phyloP scores from a whole-genome alignment of 176 grass and related monocot species.

The Chrysopogon serrulatus region DNA sequence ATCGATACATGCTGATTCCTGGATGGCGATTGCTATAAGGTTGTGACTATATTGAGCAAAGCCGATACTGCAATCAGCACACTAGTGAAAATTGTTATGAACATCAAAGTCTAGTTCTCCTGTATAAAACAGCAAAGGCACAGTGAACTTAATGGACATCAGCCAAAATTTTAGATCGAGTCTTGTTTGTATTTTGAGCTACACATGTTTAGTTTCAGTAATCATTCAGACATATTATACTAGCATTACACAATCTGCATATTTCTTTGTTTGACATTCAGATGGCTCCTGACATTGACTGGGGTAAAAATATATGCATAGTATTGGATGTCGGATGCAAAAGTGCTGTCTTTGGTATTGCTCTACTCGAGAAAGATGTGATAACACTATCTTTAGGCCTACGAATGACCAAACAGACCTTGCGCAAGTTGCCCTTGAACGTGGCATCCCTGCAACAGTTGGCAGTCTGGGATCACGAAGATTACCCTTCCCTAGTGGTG shows the following conservation, averaged over 20 bases:
- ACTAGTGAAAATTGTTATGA: background rate
- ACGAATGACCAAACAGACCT: conserved; percentile 75
- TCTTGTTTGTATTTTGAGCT: background rate
- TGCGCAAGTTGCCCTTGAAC: conserved; percentile 82
- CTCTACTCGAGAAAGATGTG: conserved; percentile 69
- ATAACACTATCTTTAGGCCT: conserved; percentile 70
- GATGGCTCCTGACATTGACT: conserved; percentile 97
- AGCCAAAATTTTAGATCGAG: background rate
- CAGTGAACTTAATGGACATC: too few relatives aligned
- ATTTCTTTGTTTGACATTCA: conserved; percentile 44
- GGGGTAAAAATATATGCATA: conserved; percentile 91
- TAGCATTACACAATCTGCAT: conserved; percentile 12
- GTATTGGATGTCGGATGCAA: conserved; percentile 79
- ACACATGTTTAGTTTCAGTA: background rate
- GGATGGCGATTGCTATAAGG: background rate
- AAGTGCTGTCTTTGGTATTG: conserved; percentile 62
- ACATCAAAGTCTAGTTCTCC: background rate
- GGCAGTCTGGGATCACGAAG: conserved; percentile 71
- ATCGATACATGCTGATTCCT: conserved; percentile 2
- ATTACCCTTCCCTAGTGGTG: conserved; percentile 88
- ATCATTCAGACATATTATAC: background rate
- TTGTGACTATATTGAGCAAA: conserved; percentile 1
- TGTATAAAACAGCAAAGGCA: background rate
- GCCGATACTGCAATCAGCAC: background rate
- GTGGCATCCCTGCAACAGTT: conserved; percentile 80